Evolutionary conservation across 75 land plant species (phyloP), one percentile per base, ranked within the genome.

Genomic region (Pinus albicaulis): DNA sequence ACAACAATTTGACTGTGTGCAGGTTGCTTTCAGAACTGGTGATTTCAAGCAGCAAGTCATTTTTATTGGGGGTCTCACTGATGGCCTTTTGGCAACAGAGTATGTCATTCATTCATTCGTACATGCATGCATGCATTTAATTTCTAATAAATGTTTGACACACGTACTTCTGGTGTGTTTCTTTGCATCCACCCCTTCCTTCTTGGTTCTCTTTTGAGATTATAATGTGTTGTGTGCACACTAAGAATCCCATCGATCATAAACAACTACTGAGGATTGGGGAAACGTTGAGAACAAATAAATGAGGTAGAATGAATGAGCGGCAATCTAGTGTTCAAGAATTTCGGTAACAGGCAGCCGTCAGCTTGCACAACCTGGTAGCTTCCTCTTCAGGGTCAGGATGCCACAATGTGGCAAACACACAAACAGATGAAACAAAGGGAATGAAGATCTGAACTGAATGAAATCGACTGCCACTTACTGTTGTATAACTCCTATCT

Each of bases 31-130:
- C 76, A 86, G 82, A 77, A 95, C 92, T 57, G 99, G 99, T 23
- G 87, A 90, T 56, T 95, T 86, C 83, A 89, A 87, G 70, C 92
- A 91, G 71, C 99, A 98, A 84, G 96, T 95, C 12, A 89, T 98
- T 65, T 95, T 98, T 75, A 82, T 98, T 77, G 99, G 99, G 25
- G 98, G 99, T 74, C 83, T 98, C 28, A 93, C 98, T 7, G 99
- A 98, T 89, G 99, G 99, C 31, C 80, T 98, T 76, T 74, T 98
- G 65, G 99, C 99, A 24, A 95, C 99, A 59, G 88, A 95, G 99
- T 98, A 93, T 73, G 90, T 87, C 53, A 10, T 48, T 10, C 53
- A 48, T 10, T 10, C 53, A 48, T 38, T 31, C 44, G 7, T 41
- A 41, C 41, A 65, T 1, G 1, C 25, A 63, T 66, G 1, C 19